These are phyloP conservation scores for Cyathus striatus DNA, from an alignment of 768 basidiomycete genomes.

Conservation along the genomic window DNA sequence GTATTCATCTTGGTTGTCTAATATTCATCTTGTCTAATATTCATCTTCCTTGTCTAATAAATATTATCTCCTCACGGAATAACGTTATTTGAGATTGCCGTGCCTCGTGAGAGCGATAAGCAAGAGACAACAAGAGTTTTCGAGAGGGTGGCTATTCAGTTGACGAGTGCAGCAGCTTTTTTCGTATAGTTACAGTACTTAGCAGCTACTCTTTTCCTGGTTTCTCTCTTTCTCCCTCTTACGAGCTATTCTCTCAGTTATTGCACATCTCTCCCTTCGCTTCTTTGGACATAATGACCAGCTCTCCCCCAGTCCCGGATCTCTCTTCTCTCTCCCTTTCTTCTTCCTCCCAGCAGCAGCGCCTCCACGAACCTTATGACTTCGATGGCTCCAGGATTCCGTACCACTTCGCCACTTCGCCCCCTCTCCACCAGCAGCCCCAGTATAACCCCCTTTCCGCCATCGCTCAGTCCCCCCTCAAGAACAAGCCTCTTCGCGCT, in stretches of 20 bases:
- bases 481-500: conserved; percentile 66
- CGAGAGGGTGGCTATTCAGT: too few relatives aligned
- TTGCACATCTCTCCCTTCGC: conserved; percentile 14
- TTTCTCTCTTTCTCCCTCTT: conserved; percentile 19
- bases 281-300: conserved; percentile 60
- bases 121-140: conserved; percentile 1
- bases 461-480: conserved; percentile 64
- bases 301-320: conserved; percentile 76
- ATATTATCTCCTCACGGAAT: neutral
- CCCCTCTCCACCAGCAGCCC: conserved; percentile 49
- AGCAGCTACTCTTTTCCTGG: conserved; percentile 13
- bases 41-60: neutral
- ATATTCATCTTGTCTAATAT: too few relatives aligned
- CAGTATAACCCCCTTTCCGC: conserved; percentile 48
- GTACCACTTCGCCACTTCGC: conserved; percentile 69
- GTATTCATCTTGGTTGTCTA: too few relatives aligned
- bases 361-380: conserved; percentile 84
- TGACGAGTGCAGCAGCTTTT: too few relatives aligned
- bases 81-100: too few relatives aligned
- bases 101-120: conserved; percentile 21
- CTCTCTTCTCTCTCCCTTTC: conserved; percentile 74
- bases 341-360: conserved; percentile 74
- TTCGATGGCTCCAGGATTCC: conserved; percentile 68
- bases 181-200: neutral
- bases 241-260: conserved; percentile 26